A percentile compares a stretch with the other conserved stretches of the same genome.
Evolutionary conservation across 257 asterid species (phyloP).

Genomic region (Nemophila menziesii): DNA sequence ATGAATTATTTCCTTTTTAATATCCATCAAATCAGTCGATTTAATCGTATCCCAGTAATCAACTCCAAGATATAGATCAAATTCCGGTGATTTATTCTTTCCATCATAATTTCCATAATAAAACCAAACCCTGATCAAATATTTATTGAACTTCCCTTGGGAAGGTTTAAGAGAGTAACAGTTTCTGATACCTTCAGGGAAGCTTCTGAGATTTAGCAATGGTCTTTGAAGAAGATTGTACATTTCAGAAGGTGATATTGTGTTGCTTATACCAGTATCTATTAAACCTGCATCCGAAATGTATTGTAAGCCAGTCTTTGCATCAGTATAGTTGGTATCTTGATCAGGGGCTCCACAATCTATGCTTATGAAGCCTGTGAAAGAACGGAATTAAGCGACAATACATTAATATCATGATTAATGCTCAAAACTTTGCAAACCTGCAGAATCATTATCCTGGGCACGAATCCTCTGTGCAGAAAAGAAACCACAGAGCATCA

Average conservation of each 20-base stretch:
- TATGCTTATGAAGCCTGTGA: constrained; percentile 28
- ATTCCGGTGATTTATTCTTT: constrained; percentile 14
- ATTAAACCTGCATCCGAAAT: constrained; percentile 9
- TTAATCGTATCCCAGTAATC: constrained; percentile 17
- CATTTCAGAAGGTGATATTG: neutral
- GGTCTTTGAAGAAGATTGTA: neutral
- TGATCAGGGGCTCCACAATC: constrained; percentile 32
- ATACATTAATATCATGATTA: neutral
- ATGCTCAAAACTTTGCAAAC: neutral
- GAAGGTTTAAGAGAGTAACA: constrained; percentile 15
- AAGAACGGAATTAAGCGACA: neutral
- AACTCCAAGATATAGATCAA: constrained; percentile 32
- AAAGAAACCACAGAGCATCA: too few species aligned
- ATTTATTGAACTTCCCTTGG: constrained; percentile 9
- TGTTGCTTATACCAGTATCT: constrained; percentile 12
- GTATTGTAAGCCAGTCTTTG: constrained; percentile 12
- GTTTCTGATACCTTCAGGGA: constrained; percentile 15
- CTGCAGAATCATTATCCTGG: neutral
- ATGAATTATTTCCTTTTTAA: too few species aligned
- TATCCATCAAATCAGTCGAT: neutral
- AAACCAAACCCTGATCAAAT: constrained; percentile 20
- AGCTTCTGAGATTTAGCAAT: constrained; percentile 18
- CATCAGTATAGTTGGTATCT: constrained; percentile 4
- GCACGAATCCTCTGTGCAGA: too few species aligned
- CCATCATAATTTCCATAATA: constrained; percentile 25